Base-by-base conservation (phyloP, 73 alveolate species). In the Paramecium pentaurelia region DNA sequence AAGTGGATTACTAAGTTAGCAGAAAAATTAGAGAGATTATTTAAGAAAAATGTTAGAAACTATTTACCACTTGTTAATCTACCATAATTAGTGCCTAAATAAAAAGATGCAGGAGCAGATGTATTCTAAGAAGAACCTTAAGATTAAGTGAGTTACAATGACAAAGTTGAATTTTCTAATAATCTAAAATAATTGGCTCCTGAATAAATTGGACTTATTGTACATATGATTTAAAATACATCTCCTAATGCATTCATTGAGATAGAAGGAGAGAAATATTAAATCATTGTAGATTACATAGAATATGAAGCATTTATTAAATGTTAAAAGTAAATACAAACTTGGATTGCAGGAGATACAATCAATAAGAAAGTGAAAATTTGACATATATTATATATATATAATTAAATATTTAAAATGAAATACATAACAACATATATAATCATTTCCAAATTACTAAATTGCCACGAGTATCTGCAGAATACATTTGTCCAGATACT, bases 391-490 rank as follows among this genome's bases (percentile, higher is more conserved):
- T 49, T 28, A 5, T 64, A 68, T 20, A 0, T 54, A 54, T 54
- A 54, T 54, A 54, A 16, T 54, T n/a, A 54, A 54, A n/a, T n/a
- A n/a, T 16, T 54, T 54, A 54, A 54, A n/a, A 16, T 18, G 25
- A n/a, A 18, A 54, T 54, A 18, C 70, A 54, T 54, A 49, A 49
- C 14, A 54, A 54, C 60, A 49, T 12, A 54, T 18, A 54, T 54
- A 18, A 54, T 89, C 94, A 89, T 71, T 89, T 89, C 94, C 92
- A 89, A 44, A 89, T 89, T 3, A 89, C 86, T 18, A 89, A 37
- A 16, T 89, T 89, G 4, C 94, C 92, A 36, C 94, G 44, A 73
- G 84, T 89, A 71, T 89, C 94, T 18, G 92, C 94, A 25, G 91
- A 70, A 30, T 44, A 71, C 90, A 89, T 49, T 25, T 89, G n/a